These are phyloP conservation scores for Herpetomonas samuelpessoai DNA, from an alignment of 208 protist species.

Conservation along the genomic window DNA sequence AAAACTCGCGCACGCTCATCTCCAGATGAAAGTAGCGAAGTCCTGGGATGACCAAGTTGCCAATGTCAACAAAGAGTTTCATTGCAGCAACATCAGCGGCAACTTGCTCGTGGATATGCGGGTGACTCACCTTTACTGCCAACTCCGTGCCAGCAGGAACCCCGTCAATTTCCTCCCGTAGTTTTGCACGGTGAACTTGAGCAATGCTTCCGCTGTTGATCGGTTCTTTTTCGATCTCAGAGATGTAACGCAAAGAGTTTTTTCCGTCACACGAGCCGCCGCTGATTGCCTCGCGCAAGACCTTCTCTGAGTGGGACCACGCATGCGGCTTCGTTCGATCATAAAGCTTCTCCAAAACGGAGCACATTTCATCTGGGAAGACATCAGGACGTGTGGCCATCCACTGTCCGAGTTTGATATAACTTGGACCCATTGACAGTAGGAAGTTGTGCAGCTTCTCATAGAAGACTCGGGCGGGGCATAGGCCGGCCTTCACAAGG, in stretches of 20 bases:
- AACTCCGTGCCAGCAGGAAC: slow-evolving; percentile 80
- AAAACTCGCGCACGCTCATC: slow-evolving; percentile 75
- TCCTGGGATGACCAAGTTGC: slow-evolving; percentile 52
- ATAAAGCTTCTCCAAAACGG: slow-evolving; percentile 64
- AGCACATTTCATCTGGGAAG: slow-evolving; percentile 78
- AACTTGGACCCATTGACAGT: slow-evolving; percentile 78
- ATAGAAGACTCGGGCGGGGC: slow-evolving; percentile 51
- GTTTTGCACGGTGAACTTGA: slow-evolving; percentile 84
- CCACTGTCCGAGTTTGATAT: slow-evolving; percentile 95
- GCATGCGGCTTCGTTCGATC: slow-evolving; percentile 61
- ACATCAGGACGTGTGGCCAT: slow-evolving; percentile 90
- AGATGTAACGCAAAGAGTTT: slow-evolving; percentile 57
- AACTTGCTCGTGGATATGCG: slow-evolving; percentile 67
- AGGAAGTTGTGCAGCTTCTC: slow-evolving; percentile 53
- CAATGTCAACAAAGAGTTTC: slow-evolving; percentile 39
- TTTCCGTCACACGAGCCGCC: slow-evolving; percentile 14
- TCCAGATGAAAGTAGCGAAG: slow-evolving; percentile 64
- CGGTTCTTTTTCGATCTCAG: slow-evolving; percentile 73
- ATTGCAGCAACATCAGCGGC: slow-evolving; percentile 75
- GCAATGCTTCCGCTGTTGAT: slow-evolving; percentile 93
- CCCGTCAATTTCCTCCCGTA: slow-evolving; percentile 68
- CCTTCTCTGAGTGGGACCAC: slow-evolving; percentile 73
- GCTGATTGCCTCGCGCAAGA: slow-evolving; percentile 39
- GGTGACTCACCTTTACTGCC: slow-evolving; percentile 92
- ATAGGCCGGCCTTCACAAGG: slow-evolving; percentile 30